Percentiles rank a stretch among this genome's conserved stretches.
Evolutionary conservation across 257 asterid genomes (phyloP).

Genomic region (Knoxia roxburghii): DNA sequence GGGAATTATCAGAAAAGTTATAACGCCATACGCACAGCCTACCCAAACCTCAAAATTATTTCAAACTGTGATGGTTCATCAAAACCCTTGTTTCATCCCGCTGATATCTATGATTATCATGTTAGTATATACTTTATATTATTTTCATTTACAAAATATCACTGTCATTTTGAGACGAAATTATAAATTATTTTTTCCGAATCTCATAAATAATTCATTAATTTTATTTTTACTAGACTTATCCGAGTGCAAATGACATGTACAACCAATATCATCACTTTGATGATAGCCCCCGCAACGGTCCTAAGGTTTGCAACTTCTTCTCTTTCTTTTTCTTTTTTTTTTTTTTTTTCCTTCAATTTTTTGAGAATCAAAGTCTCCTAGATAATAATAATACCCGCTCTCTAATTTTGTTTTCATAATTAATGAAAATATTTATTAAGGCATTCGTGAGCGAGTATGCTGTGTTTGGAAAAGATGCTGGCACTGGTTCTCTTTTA

Average conservation of each 20-base stretch:
- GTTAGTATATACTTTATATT: no score
- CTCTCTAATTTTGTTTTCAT: no score
- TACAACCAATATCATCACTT: conserved; percentile 46
- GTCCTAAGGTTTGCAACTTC: conserved; percentile 68
- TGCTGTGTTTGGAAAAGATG: conserved; percentile 78
- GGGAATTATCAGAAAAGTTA: conserved; percentile 87
- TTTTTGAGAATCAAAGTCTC: no score
- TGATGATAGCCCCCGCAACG: conserved; percentile 49
- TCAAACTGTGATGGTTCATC: conserved; percentile 85
- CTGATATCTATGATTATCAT: conserved; percentile 83
- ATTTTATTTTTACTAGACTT: conserved; percentile 45
- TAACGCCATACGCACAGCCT: conserved; percentile 51
- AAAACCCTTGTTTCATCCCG: conserved; percentile 69
- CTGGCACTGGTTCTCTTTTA: conserved; percentile 76
- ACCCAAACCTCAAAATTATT: conserved; percentile 72
- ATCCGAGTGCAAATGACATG: conserved; percentile 46
- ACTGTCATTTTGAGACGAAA: no score
- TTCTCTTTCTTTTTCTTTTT: no score
- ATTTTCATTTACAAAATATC: no score
- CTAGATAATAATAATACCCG: no score
- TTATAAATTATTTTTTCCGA: no score
- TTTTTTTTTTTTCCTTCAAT: no score
- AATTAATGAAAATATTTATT: background rate
- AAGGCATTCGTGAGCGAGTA: conserved; percentile 98
- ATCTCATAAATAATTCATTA: no score